Evolutionary conservation across 495 filamentous ascomycete species (phyloP), one percentile per base, ranked within the genome.

Genomic region (Lineolata rhizophorae): DNA sequence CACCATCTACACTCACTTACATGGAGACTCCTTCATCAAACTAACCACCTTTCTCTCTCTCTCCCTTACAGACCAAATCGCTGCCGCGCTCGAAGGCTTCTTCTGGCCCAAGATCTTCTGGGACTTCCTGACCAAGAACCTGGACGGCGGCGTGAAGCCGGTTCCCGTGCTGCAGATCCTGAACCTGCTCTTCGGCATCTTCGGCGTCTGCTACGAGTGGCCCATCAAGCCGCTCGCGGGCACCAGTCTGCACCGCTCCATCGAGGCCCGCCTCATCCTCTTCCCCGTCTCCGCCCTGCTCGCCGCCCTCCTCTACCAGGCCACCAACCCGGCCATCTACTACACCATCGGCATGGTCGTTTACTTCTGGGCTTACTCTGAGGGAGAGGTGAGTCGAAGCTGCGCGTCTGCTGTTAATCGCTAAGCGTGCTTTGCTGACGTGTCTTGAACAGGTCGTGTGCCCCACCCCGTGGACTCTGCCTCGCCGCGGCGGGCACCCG

Each of bases 51-150:
- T n/a, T n/a, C n/a, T n/a, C n/a, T n/a, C n/a, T n/a, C n/a, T n/a
- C n/a, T n/a, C n/a, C n/a, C n/a, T 29, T 24, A 29, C 44, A 81
- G 82, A 91, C 48, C 90, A 99, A 70, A 46, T 92, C 34, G 75
- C 67, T 40, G 80, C 82, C 37, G 70, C 74, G 1, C 52, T 99
- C 32, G 64, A 82, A 56, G 75, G 70, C 44, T 92, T 81, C 67
- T 90, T 95, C 65, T 99, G 84, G 84, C 90, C 90, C 34, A 99
- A 99, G 58, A 70, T 95, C 41, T 90, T 99, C 58, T 99, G 79
- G 77, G 90, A 99, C 57, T 90, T 91, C 52, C 57, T 79, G 42
- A 91, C 90, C 36, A 83, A 84, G 43, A 83, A 78, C 48, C 70
- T 99, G 40, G 76, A 95, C 47, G 63, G 57, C 27, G 76, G 76